Evolutionary conservation across 352 stramenopile species (phyloP).

Genomic region (Phytophthora sp.): DNA sequence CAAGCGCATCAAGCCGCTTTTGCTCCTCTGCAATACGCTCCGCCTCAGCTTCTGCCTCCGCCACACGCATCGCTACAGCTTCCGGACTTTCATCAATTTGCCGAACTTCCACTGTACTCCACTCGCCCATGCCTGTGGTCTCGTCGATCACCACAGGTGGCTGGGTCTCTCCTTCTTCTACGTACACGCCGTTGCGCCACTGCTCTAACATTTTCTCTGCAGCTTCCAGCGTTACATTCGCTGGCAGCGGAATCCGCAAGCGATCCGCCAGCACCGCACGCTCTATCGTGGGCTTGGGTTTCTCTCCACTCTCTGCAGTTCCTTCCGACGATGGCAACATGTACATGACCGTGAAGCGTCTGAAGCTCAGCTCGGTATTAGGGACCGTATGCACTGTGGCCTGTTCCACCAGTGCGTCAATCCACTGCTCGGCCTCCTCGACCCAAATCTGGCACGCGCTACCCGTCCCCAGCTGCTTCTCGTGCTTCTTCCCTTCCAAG

Average conservation of each 20-base stretch:
- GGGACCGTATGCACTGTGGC: constrained; percentile 61
- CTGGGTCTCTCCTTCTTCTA: constrained; percentile 8
- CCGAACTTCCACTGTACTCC: constrained; percentile 76
- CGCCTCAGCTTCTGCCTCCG: constrained; percentile 51
- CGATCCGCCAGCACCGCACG: constrained; percentile 58
- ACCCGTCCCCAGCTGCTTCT: constrained; percentile 67
- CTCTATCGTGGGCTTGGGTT: constrained; percentile 50
- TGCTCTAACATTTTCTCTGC: constrained; percentile 70
- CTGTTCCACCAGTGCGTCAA: constrained; percentile 76
- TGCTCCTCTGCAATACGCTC: constrained; percentile 52
- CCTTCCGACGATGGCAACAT: constrained; percentile 44
- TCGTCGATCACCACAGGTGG: constrained; percentile 56
- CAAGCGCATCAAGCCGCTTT: constrained; percentile 59
- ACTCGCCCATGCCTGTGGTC: constrained; percentile 82
- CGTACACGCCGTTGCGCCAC: constrained; percentile 37
- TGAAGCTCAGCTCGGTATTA: constrained; percentile 71
- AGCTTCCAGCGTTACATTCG: constrained; percentile 64
- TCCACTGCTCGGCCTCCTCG: constrained; percentile 76
- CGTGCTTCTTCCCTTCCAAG: constrained; percentile 81
- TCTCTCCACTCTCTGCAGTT: constrained; percentile 15
- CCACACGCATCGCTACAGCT: constrained; percentile 54
- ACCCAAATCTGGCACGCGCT: constrained; percentile 85
- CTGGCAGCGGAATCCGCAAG: constrained; percentile 71
- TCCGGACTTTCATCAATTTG: constrained; percentile 81
- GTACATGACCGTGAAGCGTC: constrained; percentile 72